Evolutionary conservation across 768 basidiomycete species (phyloP), one percentile per base, ranked within the genome.

Genomic region (Pluteus cervinus): DNA sequence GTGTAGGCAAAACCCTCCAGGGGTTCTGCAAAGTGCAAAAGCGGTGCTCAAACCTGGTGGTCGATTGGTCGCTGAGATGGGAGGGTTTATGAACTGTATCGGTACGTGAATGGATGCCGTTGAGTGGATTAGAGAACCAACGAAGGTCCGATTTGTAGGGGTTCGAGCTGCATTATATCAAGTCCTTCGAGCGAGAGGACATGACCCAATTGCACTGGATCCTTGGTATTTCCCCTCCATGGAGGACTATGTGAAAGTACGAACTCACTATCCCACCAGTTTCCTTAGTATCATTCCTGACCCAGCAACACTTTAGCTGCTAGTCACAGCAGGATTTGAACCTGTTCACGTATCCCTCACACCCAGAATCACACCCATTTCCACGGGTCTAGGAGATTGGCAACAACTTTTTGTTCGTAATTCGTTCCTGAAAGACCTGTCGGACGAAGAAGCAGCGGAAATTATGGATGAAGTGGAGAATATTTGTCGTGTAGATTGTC

Each of bases 211-310:
- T 7, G 49, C 57, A 8, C 53, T 77, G 29, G 88, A 92, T 51
- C 89, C 89, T 0, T 91, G 86, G 86, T 88, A 76, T 61, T 90
- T 88, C 52, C 89, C 89, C 4, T 80, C 80, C 1, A 67, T 68
- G 8, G 68, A 74, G 20, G 76, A 84, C 41, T 89, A 91, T 55
- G 59, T 55, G 31, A 62, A 66, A 54, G 79, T 81, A 50, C 40
- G 63, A 42, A 25, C 16, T 9, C 28, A 20, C 15, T 15, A 12
- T n/a, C 10, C 30, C 24, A 36, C 16, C 20, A 40, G 25, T 2
- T 28, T 18, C n/a, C 20, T 15, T n/a, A 15, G 14, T 18, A 22
- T 29, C 44, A 28, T 25, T 43, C 32, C 20, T 32, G 12, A 24
- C 39, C 18, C 43, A 33, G 8, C 29, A 18, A 32, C 33, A 14